phyloP scores from a whole-genome alignment of 192 early-diverging fungal genomes.

The Dissophora globulifera region DNA sequence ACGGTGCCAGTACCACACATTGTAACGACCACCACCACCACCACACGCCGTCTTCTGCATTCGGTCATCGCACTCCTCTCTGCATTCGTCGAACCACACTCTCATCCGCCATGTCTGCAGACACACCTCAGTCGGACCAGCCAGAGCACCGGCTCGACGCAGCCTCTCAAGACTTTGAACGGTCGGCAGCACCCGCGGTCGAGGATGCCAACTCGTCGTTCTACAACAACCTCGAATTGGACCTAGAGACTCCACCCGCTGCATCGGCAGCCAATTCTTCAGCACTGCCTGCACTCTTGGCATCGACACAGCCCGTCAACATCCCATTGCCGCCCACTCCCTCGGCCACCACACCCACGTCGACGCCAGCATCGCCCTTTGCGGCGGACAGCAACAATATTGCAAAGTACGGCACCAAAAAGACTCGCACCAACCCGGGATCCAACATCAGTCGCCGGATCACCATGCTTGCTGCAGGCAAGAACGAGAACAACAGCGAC shows the following conservation, averaged over 20 bases:
- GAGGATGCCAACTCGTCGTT: constrained; percentile 15
- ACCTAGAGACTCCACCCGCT: constrained; percentile 16
- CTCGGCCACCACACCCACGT: neutral
- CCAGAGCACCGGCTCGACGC: constrained; percentile 1
- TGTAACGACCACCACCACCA: neutral
- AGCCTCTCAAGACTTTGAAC: too few species aligned
- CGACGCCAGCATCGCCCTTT: neutral
- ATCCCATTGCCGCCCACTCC: neutral
- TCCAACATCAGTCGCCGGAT: constrained; percentile 46
- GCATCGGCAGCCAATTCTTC: too few species aligned
- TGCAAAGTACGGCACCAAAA: constrained; percentile 32
- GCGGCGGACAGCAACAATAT: constrained; percentile 10
- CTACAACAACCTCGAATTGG: constrained; percentile 24
- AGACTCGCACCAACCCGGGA: constrained; percentile 25
- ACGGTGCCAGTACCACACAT: neutral
- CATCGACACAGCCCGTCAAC: too few species aligned
- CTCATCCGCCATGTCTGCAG: too few species aligned
- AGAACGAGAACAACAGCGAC: constrained; percentile 50
- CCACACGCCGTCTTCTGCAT: too few species aligned
- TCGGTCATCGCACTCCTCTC: too few species aligned
- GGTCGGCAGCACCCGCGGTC: neutral
- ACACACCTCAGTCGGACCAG: too few species aligned
- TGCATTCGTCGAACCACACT: too few species aligned
- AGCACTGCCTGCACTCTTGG: too few species aligned
- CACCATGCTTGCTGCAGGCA: constrained; percentile 39